Percentiles rank a stretch among this genome's conserved stretches.
Evolutionary conservation across 345 rosid species (phyloP).

Genomic region (Gossypium herbaceum): DNA sequence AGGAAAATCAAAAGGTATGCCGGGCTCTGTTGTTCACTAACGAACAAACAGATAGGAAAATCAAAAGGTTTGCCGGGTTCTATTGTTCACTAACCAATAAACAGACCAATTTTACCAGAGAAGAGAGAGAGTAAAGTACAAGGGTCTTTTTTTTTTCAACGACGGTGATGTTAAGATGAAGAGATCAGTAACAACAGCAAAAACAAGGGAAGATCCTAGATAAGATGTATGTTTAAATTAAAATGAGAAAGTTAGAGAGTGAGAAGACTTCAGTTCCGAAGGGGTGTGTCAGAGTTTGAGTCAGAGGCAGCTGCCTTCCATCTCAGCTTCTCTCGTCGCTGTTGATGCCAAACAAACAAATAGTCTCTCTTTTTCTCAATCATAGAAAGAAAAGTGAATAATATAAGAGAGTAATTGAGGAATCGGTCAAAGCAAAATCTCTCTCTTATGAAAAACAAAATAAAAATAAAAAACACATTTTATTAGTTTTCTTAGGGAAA

Average conservation of each 20-base stretch:
- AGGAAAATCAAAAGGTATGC: neutral
- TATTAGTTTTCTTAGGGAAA: neutral
- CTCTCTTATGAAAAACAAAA: neutral
- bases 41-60: neutral
- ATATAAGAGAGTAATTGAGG: neutral
- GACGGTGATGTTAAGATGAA: neutral
- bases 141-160: neutral
- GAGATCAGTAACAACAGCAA: constrained; percentile 16
- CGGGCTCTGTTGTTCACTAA: constrained; percentile 5
- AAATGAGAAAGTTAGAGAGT: neutral
- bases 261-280: neutral
- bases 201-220: neutral
- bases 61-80: constrained; percentile 2
- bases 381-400: neutral
- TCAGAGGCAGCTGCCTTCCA: constrained; percentile 5
- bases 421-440: neutral
- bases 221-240: neutral
- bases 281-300: neutral
- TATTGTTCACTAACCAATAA: constrained; percentile 5
- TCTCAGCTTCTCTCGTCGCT: neutral
- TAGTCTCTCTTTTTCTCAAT: neutral
- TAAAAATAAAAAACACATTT: neutral
- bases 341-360: neutral
- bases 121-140: neutral
- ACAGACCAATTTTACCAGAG: neutral